These are phyloP conservation scores for Coniella vitis DNA, from an alignment of 2,329 filamentous ascomycete genomes.

Conservation along the genomic window DNA sequence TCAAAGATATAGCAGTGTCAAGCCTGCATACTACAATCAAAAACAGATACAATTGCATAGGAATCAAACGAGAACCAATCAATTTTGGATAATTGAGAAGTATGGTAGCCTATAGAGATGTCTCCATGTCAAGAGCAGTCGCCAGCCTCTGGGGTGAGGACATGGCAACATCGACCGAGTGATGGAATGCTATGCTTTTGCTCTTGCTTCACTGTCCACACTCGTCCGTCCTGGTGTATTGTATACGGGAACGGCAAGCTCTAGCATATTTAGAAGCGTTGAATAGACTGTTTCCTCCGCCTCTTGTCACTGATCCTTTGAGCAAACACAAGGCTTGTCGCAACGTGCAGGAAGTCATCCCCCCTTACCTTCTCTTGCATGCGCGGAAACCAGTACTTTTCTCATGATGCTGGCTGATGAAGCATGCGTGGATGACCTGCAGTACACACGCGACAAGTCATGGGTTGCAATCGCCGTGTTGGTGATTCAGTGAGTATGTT, in stretches of 20 bases:
- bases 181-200: slow-evolving; percentile 31
- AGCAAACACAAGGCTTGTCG: neutral
- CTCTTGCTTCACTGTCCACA: slow-evolving; percentile 66
- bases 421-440: no score
- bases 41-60: neutral
- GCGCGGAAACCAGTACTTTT: no score
- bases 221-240: slow-evolving; percentile 49
- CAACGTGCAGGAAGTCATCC: neutral
- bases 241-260: slow-evolving; percentile 52
- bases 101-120: no score
- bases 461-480: no score
- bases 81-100: neutral
- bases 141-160: slow-evolving; percentile 23
- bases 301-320: neutral
- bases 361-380: neutral
- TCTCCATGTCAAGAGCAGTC: slow-evolving; percentile 28
- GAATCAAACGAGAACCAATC: neutral
- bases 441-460: no score
- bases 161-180: slow-evolving; percentile 27
- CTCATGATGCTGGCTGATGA: no score
- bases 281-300: neutral
- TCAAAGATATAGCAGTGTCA: neutral
- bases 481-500: neutral
- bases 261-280: slow-evolving; percentile 56
- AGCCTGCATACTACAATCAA: slow-evolving; percentile 19